Evolutionary conservation across 1,284 basidiomycete genomes (phyloP).

Genomic region (Trichosporon ovoides): DNA sequence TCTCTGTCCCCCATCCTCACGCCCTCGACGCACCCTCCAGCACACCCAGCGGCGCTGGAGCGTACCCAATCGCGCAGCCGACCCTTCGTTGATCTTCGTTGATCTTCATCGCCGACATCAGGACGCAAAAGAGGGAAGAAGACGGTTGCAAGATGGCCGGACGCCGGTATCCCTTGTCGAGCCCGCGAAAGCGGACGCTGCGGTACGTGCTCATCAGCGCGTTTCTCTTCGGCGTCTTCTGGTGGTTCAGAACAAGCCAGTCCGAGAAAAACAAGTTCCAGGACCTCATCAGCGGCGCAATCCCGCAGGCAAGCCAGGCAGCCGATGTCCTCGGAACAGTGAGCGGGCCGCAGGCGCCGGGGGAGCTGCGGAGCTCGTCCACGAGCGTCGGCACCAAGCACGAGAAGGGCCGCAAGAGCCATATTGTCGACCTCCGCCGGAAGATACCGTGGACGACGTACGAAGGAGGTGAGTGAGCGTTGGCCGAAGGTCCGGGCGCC

Average conservation of each 20-base stretch:
- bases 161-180: not conserved
- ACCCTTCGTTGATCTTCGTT: too few species aligned
- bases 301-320: not conserved
- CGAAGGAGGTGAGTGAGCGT: slow-evolving; percentile 31
- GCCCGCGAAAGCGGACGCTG: not conserved
- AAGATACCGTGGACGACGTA: slow-evolving; percentile 25
- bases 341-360: not conserved
- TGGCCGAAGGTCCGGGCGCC: not conserved
- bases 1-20: too few species aligned
- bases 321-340: not conserved
- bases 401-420: slow-evolving; percentile 1
- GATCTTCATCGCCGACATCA: too few species aligned
- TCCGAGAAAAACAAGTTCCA: not conserved
- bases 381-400: not conserved
- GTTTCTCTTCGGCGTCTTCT: not conserved
- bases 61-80: too few species aligned
- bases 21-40: too few species aligned
- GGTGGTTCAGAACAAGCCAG: not conserved
- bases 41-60: too few species aligned
- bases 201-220: not conserved
- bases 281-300: not conserved
- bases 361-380: not conserved
- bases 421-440: slow-evolving; percentile 24
- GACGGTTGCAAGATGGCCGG: not conserved
- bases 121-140: not conserved